Evolutionary conservation across 2,329 filamentous ascomycete genomes (phyloP).

Genomic region (Mollisiaceae sp.): DNA sequence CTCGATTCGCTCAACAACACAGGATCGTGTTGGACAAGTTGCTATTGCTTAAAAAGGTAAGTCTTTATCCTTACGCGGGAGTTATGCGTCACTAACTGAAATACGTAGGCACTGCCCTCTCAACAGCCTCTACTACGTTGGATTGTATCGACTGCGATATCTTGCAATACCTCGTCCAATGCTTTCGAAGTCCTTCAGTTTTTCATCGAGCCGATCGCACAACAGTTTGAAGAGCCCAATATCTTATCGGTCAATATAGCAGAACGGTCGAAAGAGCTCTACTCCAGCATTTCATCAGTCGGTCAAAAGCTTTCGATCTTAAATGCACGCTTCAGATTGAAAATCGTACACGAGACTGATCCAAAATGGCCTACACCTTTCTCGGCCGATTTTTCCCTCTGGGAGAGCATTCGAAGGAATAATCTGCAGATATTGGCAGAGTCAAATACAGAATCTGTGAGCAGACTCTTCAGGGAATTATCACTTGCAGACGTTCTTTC

Average conservation of each 20-base stretch:
- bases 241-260: too few species aligned
- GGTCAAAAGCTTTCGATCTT: not conserved
- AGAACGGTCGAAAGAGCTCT: too few species aligned
- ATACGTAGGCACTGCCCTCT: not conserved
- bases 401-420: not conserved
- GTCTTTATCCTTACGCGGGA: not conserved
- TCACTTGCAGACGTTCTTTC: not conserved
- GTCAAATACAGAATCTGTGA: not conserved
- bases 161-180: not conserved
- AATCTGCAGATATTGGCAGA: not conserved
- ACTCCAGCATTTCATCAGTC: not conserved
- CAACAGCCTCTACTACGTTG: constrained; percentile 1
- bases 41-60: constrained; percentile 4
- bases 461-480: not conserved
- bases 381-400: not conserved
- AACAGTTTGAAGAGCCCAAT: not conserved
- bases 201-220: not conserved
- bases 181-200: not conserved
- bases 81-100: not conserved
- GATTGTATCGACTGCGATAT: not conserved
- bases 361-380: not conserved
- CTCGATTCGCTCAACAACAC: not conserved
- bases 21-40: not conserved
- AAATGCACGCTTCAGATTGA: not conserved
- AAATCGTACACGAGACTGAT: not conserved